Evolutionary conservation across 2,329 filamentous ascomycete species (phyloP), one percentile per base, ranked within the genome.

Genomic region (Colletotrichum nymphaeae): DNA sequence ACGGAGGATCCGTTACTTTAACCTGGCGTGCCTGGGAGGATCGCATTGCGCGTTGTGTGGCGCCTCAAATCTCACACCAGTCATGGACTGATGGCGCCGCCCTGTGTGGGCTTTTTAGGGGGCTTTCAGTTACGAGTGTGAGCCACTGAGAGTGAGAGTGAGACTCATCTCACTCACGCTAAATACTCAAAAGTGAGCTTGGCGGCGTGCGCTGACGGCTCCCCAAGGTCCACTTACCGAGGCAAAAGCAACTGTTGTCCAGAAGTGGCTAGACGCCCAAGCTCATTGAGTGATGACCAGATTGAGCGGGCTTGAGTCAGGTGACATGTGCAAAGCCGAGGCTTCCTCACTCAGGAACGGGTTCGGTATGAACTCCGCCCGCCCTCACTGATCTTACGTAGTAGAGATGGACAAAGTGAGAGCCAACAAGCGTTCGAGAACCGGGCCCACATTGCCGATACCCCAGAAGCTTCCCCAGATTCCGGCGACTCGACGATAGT

Each of bases 381-480:
- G 46, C 49, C 60, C 28, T n/a, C 46, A 8, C 52, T 32, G 30
- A 19, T 35, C 7, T 19, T 8, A 24, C 24, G 24, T 24, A 24
- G 24, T 24, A 4, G 7, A 8, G 46, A 52, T 19, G n/a, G 24
- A 26, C 62, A 22, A 14, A 14, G 8, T 2, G 30, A 24, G 7
- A 26, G 16, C 37, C 5, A 19, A 32, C 28, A 12, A 12, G 42
- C 14, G 32, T 11, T 60, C 42, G 14, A 64, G 37, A n/a, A 32
- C 19, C 42, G 8, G 46, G 26, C 49, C 19, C 22, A n/a, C 22
- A 46, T 56, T 24, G 26, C 5, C 19, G 52, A 19, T 53, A 19
- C 37, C 58, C 53, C n/a, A 49, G 67, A 14, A 59, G 22, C 55
- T 60, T 56, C 59, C 46, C 67, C 46, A n/a, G 65, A 63, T 70